Evolutionary conservation across 768 basidiomycete species (phyloP).

Genomic region (Mycena albidolilacea): DNA sequence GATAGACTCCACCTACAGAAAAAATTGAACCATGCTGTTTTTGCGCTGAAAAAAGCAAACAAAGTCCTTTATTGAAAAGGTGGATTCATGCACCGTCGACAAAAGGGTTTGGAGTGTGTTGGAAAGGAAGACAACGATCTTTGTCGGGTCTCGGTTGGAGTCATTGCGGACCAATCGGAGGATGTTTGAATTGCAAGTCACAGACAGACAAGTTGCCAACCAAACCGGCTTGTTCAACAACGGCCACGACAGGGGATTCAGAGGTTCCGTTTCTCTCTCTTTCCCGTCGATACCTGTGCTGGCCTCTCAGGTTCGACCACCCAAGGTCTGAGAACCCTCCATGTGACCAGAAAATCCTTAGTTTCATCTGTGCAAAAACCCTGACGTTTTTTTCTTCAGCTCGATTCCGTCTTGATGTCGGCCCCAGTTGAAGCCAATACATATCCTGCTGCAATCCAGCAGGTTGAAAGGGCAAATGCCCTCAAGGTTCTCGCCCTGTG

Average conservation of each 20-base stretch:
- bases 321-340: not conserved
- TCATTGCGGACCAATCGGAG: constrained; percentile 24
- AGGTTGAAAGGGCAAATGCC: constrained; percentile 21
- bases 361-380: constrained; percentile 17
- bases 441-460: constrained; percentile 25
- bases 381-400: constrained; percentile 33
- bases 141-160: constrained; percentile 17
- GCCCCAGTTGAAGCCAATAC: constrained; percentile 19
- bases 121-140: constrained; percentile 15
- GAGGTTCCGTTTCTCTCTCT: constrained; percentile 27
- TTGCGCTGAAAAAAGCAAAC: not conserved
- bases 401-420: constrained; percentile 27
- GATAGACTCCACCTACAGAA: not conserved
- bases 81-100: not conserved
- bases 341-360: constrained; percentile 8
- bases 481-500: constrained; percentile 34
- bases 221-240: constrained; percentile 33
- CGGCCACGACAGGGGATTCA: constrained; percentile 29
- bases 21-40: constrained; percentile 9
- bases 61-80: not conserved
- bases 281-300: constrained; percentile 25
- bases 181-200: constrained; percentile 8
- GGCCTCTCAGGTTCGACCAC: constrained; percentile 1
- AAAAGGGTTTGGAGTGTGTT: not conserved
- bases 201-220: constrained; percentile 31